A percentile compares a stretch with the other conserved stretches of the same genome.
Evolutionary conservation across 192 early-diverging fungal genomes (phyloP).

Genomic region (Thoreauomyces humboldtii): DNA sequence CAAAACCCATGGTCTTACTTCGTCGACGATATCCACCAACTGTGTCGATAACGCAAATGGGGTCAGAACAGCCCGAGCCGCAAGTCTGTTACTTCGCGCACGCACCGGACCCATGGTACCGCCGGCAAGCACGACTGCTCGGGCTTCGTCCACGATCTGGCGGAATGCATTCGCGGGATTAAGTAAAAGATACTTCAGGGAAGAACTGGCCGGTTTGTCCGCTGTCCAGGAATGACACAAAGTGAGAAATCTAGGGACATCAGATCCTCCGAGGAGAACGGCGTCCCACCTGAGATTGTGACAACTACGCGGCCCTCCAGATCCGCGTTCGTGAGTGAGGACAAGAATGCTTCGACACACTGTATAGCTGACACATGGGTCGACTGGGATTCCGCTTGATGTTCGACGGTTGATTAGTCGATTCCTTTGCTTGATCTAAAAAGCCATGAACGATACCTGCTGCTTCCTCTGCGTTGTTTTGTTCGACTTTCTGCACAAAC

Average conservation of each 20-base stretch:
- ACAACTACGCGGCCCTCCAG: conserved; percentile 71
- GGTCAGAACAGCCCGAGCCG: no score
- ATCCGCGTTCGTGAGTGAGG: conserved; percentile 48
- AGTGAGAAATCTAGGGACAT: not conserved
- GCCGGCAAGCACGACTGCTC: conserved; percentile 83
- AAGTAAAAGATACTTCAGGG: conserved; percentile 81
- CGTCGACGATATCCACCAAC: no score
- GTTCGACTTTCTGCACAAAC: conserved; percentile 38
- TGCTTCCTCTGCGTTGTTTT: not conserved
- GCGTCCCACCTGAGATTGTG: conserved; percentile 4
- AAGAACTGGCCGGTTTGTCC: conserved; percentile 7
- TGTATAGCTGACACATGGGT: conserved; percentile 36
- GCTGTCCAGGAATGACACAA: not conserved
- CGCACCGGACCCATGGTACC: conserved; percentile 84
- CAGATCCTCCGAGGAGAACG: not conserved
- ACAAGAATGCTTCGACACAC: conserved; percentile 30
- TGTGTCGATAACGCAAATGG: no score
- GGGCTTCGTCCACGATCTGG: conserved; percentile 72
- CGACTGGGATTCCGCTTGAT: conserved; percentile 10
- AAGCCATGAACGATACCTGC: no score
- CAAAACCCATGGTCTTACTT: no score
- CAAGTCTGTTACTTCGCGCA: no score
- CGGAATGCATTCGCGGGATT: conserved; percentile 80
- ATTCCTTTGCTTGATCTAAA: no score
- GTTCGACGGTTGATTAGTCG: no score